Evolutionary conservation across 805 yeast species (phyloP).

Genomic region (Saccharomycopsis sp.): DNA sequence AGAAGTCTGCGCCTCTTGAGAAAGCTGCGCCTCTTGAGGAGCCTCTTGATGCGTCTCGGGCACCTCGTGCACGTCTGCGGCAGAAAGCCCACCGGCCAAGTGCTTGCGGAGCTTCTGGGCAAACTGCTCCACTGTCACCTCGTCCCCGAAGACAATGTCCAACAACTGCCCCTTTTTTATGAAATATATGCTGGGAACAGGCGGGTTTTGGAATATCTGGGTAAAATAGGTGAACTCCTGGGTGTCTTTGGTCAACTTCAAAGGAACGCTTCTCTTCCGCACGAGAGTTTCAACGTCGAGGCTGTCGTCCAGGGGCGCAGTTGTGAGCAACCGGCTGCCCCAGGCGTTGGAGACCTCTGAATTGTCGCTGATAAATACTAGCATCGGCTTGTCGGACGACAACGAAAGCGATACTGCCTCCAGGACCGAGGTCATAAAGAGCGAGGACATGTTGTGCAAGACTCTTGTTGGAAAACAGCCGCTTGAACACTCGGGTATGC

Average conservation of each 20-base stretch:
- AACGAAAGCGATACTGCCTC: neutral
- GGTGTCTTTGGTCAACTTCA: conserved; percentile 36
- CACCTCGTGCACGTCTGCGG: conserved; percentile 7
- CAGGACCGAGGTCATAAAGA: neutral
- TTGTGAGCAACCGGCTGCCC: neutral
- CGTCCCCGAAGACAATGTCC: conserved; percentile 35
- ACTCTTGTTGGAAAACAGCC: no score
- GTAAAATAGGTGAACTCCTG: conserved; percentile 41
- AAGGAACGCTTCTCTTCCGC: conserved; percentile 30
- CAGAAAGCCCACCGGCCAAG: neutral
- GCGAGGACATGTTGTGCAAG: neutral
- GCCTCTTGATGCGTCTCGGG: neutral
- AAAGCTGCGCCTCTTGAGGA: neutral
- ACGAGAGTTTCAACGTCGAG: neutral
- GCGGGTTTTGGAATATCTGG: conserved; percentile 47
- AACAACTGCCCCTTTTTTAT: conserved; percentile 42
- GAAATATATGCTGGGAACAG: conserved; percentile 51
- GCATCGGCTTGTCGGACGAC: neutral
- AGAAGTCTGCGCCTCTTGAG: no score
- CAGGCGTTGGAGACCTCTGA: neutral
- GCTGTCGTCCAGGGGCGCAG: no score
- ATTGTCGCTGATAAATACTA: neutral
- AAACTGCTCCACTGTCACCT: conserved; percentile 26
- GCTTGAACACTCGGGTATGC: no score
- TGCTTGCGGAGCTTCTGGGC: conserved; percentile 24